These are phyloP conservation scores for Fraxinus nigra DNA, from an alignment of 305 asterid species.

Conservation along the genomic window DNA sequence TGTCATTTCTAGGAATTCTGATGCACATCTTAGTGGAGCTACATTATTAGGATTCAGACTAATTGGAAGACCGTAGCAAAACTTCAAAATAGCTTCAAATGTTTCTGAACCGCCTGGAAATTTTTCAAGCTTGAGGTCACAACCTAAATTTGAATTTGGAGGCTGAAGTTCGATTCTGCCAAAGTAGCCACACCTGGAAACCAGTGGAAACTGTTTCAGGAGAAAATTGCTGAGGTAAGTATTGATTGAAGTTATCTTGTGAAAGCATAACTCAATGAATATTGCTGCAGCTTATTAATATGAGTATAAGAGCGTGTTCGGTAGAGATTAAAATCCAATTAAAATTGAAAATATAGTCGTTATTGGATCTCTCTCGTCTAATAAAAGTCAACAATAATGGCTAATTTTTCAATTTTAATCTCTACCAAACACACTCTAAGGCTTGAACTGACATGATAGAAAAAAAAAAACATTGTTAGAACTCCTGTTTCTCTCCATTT, in stretches of 20 bases:
- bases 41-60: constrained; percentile 53
- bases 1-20: constrained; percentile 78
- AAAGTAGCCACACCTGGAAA: constrained; percentile 59
- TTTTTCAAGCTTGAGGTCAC: constrained; percentile 55
- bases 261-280: background rate
- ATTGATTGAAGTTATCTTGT: background rate
- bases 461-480: background rate
- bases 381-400: no score
- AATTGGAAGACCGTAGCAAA: constrained; percentile 63
- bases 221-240: constrained; percentile 14
- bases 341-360: no score
- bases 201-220: constrained; percentile 57
- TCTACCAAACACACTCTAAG: no score
- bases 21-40: constrained; percentile 73
- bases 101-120: constrained; percentile 77
- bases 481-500: background rate
- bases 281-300: background rate
- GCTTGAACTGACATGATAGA: background rate
- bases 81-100: constrained; percentile 54
- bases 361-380: no score
- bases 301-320: no score
- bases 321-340: no score
- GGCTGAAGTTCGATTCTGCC: constrained; percentile 41
- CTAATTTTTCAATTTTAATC: no score
- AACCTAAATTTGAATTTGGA: constrained; percentile 30